Base-by-base conservation (phyloP, 1,139 yeast species). In the Suhomyces yuchorum region DNA sequence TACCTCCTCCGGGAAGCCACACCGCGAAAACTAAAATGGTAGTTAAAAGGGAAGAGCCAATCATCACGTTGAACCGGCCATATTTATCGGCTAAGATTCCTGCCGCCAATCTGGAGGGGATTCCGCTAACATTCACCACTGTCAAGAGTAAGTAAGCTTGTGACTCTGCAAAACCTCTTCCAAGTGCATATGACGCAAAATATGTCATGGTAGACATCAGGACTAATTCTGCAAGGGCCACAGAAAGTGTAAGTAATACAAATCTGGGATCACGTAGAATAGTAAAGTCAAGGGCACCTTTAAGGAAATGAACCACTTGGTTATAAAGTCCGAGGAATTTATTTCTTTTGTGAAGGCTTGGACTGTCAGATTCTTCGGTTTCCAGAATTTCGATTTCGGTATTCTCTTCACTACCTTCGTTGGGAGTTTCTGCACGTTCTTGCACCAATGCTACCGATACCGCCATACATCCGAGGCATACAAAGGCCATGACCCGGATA, bases 401-500 rank as follows among this genome's bases (percentile, higher is more conserved):
- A 17, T 14, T 19, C n/a, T 4, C n/a, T 20, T 17, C 24, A 19
- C 3, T 19, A 11, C 11, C 22, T 19, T 14, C 37, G 18, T 4
- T 12, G 38, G 15, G 4, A 20, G 17, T 2, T 2, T 14, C 2
- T 11, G 11, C 2, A 35, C 85, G 65, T 32, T 80, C 79, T 49
- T 63, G 68, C n/a, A 80, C 73, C 4, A 81, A 63, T 2, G 67
- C 40, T 1, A 74, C 61, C 0, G 82, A 65, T 7, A 70, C 53
- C 1, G 62, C 46, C 58, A 77, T 68, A 48, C 74, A 72, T 2
- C 66, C 67, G 3, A 79, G 53, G 37, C 78, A 67, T 15, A 81
- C 62, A 43, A 84, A 77, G 0, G 81, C 86, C 55, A 83, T 65
- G 2, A 78, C 68, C 46, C 90, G 67, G 43, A 82, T 72, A 2